Percentiles rank a stretch among this genome's conserved stretches.
Evolutionary conservation across 2,329 filamentous ascomycete genomes (phyloP).

Genomic region (Dactylellina drechsleri): DNA sequence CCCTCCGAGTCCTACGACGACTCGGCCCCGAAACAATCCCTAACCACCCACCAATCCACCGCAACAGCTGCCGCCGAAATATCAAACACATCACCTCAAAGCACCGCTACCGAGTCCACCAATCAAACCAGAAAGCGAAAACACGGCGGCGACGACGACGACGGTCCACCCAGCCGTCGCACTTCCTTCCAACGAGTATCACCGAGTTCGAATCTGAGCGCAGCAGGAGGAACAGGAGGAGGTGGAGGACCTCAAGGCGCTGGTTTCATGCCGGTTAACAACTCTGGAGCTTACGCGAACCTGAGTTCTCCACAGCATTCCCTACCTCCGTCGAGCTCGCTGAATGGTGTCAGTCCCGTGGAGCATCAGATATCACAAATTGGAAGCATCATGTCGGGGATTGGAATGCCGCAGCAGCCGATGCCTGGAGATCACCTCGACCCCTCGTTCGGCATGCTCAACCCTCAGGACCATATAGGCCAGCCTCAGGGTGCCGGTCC

Average conservation of each 20-base stretch:
- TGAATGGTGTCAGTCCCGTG: constrained; percentile 45
- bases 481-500: constrained; percentile 40
- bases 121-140: constrained; percentile 51
- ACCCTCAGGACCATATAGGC: constrained; percentile 40
- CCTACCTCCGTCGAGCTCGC: constrained; percentile 34
- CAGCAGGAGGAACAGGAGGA: neutral
- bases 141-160: constrained; percentile 50
- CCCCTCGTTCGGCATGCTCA: constrained; percentile 53
- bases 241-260: constrained; percentile 32
- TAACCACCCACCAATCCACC: constrained; percentile 30
- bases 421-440: constrained; percentile 55
- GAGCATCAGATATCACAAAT: constrained; percentile 52
- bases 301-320: constrained; percentile 49
- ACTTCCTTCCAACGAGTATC: constrained; percentile 48
- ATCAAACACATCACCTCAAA: constrained; percentile 39
- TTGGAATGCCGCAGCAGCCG: constrained; percentile 41
- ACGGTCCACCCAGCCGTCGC: constrained; percentile 44
- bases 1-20: constrained; percentile 47
- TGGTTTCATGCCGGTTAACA: constrained; percentile 54
- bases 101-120: constrained; percentile 39
- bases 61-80: constrained; percentile 20
- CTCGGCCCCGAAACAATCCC: constrained; percentile 42
- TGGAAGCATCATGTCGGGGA: constrained; percentile 33
- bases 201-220: constrained; percentile 25
- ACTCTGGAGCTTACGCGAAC: constrained; percentile 39